A percentile compares a stretch with the other conserved stretches of the same genome.
Conservation (phyloP, 441 rosid genomes). For the Pelargonium cotyledonis region DNA sequence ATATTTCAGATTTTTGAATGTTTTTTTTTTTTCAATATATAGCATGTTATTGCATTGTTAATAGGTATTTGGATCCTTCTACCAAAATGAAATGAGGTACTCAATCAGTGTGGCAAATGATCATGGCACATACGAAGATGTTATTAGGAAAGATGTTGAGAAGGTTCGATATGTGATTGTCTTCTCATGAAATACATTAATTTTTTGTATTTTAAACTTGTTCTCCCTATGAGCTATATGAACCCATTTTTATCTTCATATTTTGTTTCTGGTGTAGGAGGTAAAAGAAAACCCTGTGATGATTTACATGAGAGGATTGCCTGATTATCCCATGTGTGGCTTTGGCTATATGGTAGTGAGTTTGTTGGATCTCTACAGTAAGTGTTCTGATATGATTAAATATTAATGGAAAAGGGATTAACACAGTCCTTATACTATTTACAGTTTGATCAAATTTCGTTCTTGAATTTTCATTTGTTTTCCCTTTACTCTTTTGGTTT, state of each 20-base stretch:
- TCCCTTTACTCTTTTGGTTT: not conserved
- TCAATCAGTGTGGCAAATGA: slow-evolving; percentile 50
- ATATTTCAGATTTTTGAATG: not conserved
- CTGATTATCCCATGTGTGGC: slow-evolving; percentile 85
- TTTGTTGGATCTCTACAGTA: slow-evolving; percentile 72
- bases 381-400: slow-evolving; percentile 20
- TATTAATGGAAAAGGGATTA: no score
- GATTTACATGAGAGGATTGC: slow-evolving; percentile 93
- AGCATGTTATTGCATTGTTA: slow-evolving; percentile 15
- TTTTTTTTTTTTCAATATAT: not conserved
- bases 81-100: slow-evolving; percentile 38
- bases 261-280: slow-evolving; percentile 48
- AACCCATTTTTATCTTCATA: not conserved
- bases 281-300: slow-evolving; percentile 77
- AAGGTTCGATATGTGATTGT: slow-evolving; percentile 33
- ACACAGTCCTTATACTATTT: no score
- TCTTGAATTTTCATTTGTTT: no score
- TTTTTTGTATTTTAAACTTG: not conserved
- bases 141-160: slow-evolving; percentile 68
- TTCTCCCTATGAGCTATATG: not conserved
- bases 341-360: slow-evolving; percentile 85
- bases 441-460: no score
- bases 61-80: slow-evolving; percentile 41
- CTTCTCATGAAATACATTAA: not conserved
- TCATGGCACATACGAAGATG: slow-evolving; percentile 80